Base-by-base conservation (phyloP, 768 basidiomycete species). In the Holtermannia corniformis region DNA sequence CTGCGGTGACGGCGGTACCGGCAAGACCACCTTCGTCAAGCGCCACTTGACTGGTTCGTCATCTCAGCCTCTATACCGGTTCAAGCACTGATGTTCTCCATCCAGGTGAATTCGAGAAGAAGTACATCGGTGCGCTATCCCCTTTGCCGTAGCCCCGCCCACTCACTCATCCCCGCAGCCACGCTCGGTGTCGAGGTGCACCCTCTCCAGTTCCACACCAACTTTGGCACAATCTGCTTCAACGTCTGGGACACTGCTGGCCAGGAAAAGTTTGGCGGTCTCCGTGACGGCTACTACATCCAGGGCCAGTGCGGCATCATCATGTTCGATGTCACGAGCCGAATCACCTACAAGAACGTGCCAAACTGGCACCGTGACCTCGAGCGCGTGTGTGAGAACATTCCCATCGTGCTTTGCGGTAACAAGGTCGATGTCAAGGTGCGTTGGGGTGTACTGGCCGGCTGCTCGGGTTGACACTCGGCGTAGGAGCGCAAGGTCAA, bases 341-440 rank as follows among this genome's bases (percentile, higher is more conserved):
- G 95, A 69, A 99, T 97, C 82, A 99, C 95, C 52, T 99, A 99
- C 80, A 97, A 97, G 80, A 97, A 96, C 74, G 95, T 99, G 27
- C 95, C 95, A 63, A 99, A 97, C 81, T 99, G 95, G 95, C 93
- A 97, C 80, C 87, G 95, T 71, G 95, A 99, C 75, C 64, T 76
- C 51, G 95, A 97, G 79, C 89, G 95, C 59, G 95, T 99, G 51
- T 99, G 95, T 76, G 95, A 99, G 78, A 95, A 90, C 78, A 99
- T 99, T 70, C 95, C 95, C 57, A 95, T 97, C 70, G 95, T 99
- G 23, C 82, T 99, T 44, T 97, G 95, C 74, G 95, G 95, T 64
- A 99, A 97, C 83, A 99, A 99, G 76, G 95, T 97, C 56, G 95
- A 99, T 72, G 93, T 99, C 63, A 99, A 99, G 82, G 93, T 89